Evolutionary conservation across 768 basidiomycete species (phyloP).

Genomic region (Lactarius hatsudake): DNA sequence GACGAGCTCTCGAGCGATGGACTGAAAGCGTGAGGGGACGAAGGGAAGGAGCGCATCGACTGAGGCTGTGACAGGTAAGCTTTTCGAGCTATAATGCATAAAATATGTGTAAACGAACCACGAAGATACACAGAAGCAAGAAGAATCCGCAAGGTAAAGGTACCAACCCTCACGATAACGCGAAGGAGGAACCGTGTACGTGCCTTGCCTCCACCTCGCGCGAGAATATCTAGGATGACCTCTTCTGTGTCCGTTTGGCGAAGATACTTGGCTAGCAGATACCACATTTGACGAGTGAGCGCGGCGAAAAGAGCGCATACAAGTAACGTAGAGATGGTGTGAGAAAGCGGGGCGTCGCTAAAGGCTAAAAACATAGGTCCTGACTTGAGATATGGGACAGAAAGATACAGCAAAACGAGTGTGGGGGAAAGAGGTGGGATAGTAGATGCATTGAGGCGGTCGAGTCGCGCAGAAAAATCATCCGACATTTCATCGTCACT

Average conservation of each 20-base stretch:
- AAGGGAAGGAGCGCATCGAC: slow-evolving; percentile 51
- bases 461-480: slow-evolving; percentile 29
- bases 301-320: slow-evolving; percentile 56
- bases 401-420: slow-evolving; percentile 64
- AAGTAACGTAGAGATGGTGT: slow-evolving; percentile 48
- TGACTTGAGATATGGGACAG: slow-evolving; percentile 65
- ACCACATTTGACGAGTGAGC: slow-evolving; percentile 68
- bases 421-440: slow-evolving; percentile 56
- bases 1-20: slow-evolving; percentile 40
- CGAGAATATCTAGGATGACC: slow-evolving; percentile 59
- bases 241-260: slow-evolving; percentile 65
- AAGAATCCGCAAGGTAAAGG: slow-evolving; percentile 46
- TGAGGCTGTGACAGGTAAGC: slow-evolving; percentile 44
- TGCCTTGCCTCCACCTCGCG: slow-evolving; percentile 52
- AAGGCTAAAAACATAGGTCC: slow-evolving; percentile 64
- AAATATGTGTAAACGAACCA: slow-evolving; percentile 43
- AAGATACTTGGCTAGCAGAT: slow-evolving; percentile 72
- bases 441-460: slow-evolving; percentile 36
- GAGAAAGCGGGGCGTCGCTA: slow-evolving; percentile 45
- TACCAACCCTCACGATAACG: slow-evolving; percentile 42
- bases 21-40: slow-evolving; percentile 37
- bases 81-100: slow-evolving; percentile 14
- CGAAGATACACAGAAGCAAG: slow-evolving; percentile 62
- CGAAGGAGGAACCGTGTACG: slow-evolving; percentile 45
- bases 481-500: slow-evolving; percentile 49